phyloP scores from a whole-genome alignment of 2,329 filamentous ascomycete genomes.

The Fusarium anthophilum region DNA sequence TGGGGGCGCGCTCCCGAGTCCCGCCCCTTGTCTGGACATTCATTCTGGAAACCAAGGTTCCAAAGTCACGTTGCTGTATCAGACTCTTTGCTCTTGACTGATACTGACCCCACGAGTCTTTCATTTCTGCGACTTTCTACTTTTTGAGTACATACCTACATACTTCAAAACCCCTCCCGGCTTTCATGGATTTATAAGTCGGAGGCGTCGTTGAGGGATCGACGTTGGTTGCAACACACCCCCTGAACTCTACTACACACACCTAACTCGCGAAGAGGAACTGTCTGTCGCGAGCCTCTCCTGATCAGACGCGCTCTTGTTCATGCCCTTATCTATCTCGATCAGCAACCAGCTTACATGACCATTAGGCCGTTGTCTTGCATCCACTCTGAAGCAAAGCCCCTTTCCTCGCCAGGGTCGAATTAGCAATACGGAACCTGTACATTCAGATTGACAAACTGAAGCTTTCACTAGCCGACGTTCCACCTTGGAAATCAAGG shows the following conservation, averaged over 20 bases:
- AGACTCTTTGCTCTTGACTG: background rate
- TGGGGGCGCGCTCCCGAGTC: slow-evolving; percentile 5
- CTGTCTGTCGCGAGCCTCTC: slow-evolving; percentile 22
- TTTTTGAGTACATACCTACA: background rate
- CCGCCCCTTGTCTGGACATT: slow-evolving; percentile 8
- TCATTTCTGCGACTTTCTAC: background rate
- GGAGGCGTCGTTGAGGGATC: slow-evolving; percentile 25
- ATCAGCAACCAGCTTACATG: background rate
- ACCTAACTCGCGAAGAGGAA: slow-evolving; percentile 11
- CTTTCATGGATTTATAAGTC: slow-evolving; percentile 12
- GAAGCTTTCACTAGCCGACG: slow-evolving; percentile 4
- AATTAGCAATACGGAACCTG: slow-evolving; percentile 13
- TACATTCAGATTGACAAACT: slow-evolving; percentile 13
- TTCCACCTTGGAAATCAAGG: slow-evolving; percentile 21
- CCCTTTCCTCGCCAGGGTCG: slow-evolving; percentile 14
- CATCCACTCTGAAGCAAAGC: slow-evolving; percentile 1
- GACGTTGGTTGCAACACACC: slow-evolving; percentile 28
- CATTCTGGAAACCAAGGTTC: slow-evolving; percentile 14
- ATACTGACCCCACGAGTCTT: background rate
- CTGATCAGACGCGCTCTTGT: slow-evolving; percentile 22
- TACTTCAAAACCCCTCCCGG: slow-evolving; percentile 1
- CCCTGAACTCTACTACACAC: slow-evolving; percentile 30
- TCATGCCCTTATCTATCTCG: slow-evolving; percentile 6
- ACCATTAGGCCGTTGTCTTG: background rate
- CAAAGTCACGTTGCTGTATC: slow-evolving; percentile 10